Evolutionary conservation across 345 rosid genomes (phyloP).

Genomic region (Hibiscus trionum): DNA sequence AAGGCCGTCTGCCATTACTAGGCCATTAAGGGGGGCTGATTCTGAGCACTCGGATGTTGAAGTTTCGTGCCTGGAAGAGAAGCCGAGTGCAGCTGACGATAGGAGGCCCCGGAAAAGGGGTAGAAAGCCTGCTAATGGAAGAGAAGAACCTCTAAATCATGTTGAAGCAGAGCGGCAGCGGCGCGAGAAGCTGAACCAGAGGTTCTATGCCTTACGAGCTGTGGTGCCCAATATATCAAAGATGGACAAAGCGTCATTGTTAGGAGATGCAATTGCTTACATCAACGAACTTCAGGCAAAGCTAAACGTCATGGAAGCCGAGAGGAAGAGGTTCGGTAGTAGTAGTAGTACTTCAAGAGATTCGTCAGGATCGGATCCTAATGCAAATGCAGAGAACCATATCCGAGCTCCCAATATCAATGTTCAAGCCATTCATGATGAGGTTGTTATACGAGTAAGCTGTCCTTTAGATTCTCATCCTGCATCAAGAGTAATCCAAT

Average conservation of each 20-base stretch:
- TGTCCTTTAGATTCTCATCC: constrained; percentile 82
- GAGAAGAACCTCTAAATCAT: constrained; percentile 94
- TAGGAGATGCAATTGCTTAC: constrained; percentile 90
- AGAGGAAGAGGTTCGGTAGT: constrained; percentile 42
- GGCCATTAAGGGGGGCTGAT: constrained; percentile 32
- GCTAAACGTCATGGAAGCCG: constrained; percentile 68
- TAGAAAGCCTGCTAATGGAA: constrained; percentile 92
- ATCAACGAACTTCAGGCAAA: constrained; percentile 90
- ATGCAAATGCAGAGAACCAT: constrained; percentile 20
- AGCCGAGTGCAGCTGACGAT: constrained; percentile 36
- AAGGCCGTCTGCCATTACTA: constrained; percentile 38
- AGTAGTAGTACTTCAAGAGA: constrained; percentile 40
- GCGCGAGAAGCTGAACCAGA: constrained; percentile 89
- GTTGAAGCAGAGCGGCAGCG: constrained; percentile 98
- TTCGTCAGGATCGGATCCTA: constrained; percentile 20
- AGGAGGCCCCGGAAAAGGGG: constrained; percentile 85
- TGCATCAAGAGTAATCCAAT: constrained; percentile 62
- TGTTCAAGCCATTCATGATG: constrained; percentile 50
- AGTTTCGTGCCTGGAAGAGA: constrained; percentile 58
- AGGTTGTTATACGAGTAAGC: constrained; percentile 56
- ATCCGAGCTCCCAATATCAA: constrained; percentile 40
- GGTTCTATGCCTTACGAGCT: constrained; percentile 82
- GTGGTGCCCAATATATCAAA: constrained; percentile 96
- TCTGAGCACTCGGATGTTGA: constrained; percentile 73
- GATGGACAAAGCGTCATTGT: constrained; percentile 94